Base-by-base conservation (phyloP, 2,329 filamentous ascomycete species). In the Aspergillus udagawae region DNA sequence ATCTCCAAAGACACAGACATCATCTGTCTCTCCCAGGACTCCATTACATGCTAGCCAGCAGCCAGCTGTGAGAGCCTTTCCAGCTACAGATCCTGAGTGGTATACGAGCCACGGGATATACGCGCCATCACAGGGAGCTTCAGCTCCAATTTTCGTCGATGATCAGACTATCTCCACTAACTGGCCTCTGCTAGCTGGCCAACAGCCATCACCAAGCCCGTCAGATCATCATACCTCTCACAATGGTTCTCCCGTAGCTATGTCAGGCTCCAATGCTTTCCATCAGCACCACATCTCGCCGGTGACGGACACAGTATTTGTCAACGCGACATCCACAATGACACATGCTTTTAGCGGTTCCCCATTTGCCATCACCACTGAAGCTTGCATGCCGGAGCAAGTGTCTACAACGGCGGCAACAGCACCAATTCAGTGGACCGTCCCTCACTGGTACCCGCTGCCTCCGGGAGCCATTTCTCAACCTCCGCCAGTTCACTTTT, bases 401-500 rank as follows among this genome's bases (percentile, higher is more conserved):
- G 65, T 60, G 6, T 58, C 70, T 10, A 59, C 64, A 14, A 57
- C 64, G 2, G 53, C 65, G 17, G 54, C 67, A 4, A 55, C 59
- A 49, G 56, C 61, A 17, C 49, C 66, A 9, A 54, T 62, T 14
- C 63, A 64, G 47, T 70, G 68, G 68, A 60, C 66, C 3, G 54
- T 65, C 5, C 58, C 65, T 25, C 66, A 67, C 23, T 73, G 70
- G 70, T 72, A 71, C 51, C 56, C 65, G 0, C 60, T 71, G 56
- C 60, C 69, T 42, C 63, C 69, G 25, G 69, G 69, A 27, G 57
- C 63, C 12, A 59, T 64, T 20, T 64, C 63, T 14, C 69, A 64
- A 9, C 59, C 61, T 32, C 49, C 61, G 1, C 52, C 60, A 14
- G 60, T 65, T 10, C 60, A 65, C 1, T 70, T 63, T 17, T 73